Evolutionary conservation across 2,329 filamentous ascomycete genomes (phyloP).

Genomic region (Exophiala bonariae): DNA sequence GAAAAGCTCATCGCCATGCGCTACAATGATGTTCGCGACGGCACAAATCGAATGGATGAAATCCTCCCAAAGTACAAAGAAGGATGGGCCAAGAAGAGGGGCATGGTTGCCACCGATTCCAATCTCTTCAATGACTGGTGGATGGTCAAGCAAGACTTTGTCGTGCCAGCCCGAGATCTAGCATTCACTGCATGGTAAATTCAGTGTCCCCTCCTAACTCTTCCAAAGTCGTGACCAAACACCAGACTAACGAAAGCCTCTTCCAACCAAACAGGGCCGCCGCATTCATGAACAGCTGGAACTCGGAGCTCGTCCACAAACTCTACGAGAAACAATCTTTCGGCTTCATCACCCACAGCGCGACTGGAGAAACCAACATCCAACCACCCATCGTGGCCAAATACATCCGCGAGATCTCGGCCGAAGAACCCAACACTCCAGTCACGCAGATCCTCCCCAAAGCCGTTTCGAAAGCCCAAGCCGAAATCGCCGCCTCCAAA

Average conservation of each 20-base stretch:
- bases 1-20: constrained; percentile 40
- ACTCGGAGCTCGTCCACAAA: constrained; percentile 32
- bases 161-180: constrained; percentile 20
- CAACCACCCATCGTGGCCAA: constrained; percentile 29
- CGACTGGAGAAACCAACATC: constrained; percentile 25
- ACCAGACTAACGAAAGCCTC: no score
- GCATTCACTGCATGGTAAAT: constrained; percentile 33
- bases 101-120: constrained; percentile 30
- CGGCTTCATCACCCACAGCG: constrained; percentile 32
- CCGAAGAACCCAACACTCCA: constrained; percentile 3
- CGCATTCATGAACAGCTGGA: constrained; percentile 42
- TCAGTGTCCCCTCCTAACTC: constrained; percentile 12
- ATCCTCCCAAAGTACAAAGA: constrained; percentile 40
- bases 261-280: constrained; percentile 24
- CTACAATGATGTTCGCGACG: constrained; percentile 38
- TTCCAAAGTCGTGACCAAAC: no score
- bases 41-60: constrained; percentile 32
- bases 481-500: not conserved
- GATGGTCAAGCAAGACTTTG: constrained; percentile 31
- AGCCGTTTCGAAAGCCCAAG: constrained; percentile 8
- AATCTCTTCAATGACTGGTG: constrained; percentile 31
- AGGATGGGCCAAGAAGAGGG: constrained; percentile 34
- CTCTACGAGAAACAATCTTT: constrained; percentile 26
- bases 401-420: constrained; percentile 25
- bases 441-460: constrained; percentile 5